Base-by-base conservation (phyloP, 2,329 filamentous ascomycete genomes). In the Sporothrix pseudoabietina region DNA sequence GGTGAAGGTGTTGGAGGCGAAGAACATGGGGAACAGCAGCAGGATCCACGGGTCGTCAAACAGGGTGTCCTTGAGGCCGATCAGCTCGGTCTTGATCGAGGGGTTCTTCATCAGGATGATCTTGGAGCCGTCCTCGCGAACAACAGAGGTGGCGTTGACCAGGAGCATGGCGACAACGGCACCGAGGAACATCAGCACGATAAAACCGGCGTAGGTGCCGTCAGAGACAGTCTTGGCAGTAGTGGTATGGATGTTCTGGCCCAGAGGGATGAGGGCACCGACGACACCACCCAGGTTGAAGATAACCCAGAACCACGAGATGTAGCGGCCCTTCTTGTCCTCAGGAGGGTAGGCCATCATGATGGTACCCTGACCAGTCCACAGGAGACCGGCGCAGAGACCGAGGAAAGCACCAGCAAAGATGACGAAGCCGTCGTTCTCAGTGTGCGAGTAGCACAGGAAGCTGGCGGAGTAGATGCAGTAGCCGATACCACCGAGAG, bases 281-380 rank as follows among this genome's bases (percentile, higher is more conserved):
- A 98, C 93, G 75, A 97, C 94, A 78, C 90, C 94, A 77, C 94
- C 94, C 74, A 94, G 82, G 82, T 97, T 97, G 87, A 97, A 98
- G 79, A 98, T 97, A 81, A 94, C 90, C 94, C 94, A 97, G 83
- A 97, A 97, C 84, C 90, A 90, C 75, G 92, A 92, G 80, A 97
- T 97, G 81, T 94, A 97, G 74, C 91, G 90, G 61, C 94, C 94
- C 85, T 97, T 97, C 76, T 89, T 88, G 47, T 88, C 82, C 82
- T 97, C 94, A 26, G 88, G 85, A 1, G 94, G 94, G 81, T 97
- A 97, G 55, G 92, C 90, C 89, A 97, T 95, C 91, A 95, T 94
- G 79, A 95, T 93, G 74, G 92, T 90, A 74, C 93, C 92, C 82
- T 95, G 92, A 0, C 91, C 93, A 47, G 91, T 91, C 93, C 93